phyloP scores from a whole-genome alignment of 164 flowering plant genomes.

The Malania oleifera region DNA sequence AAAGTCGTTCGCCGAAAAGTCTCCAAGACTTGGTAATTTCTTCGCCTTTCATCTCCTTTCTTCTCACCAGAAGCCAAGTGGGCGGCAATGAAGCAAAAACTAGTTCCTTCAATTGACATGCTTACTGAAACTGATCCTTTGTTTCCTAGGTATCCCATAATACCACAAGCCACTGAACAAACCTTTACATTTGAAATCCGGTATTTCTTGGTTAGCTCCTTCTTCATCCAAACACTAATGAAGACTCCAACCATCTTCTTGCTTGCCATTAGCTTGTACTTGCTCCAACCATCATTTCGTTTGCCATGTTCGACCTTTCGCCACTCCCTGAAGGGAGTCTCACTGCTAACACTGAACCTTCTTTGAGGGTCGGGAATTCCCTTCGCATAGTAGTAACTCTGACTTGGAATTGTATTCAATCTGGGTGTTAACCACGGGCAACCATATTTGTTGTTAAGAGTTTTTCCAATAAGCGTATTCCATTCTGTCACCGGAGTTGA shows the following conservation, averaged over 20 bases:
- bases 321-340: slow-evolving; percentile 14
- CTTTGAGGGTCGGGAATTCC: slow-evolving; percentile 7
- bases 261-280: slow-evolving; percentile 61
- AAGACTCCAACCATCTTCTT: slow-evolving; percentile 83
- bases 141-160: slow-evolving; percentile 83
- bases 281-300: slow-evolving; percentile 10
- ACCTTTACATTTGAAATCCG: slow-evolving; percentile 48
- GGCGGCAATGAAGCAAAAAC: slow-evolving; percentile 68
- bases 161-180: slow-evolving; percentile 68
- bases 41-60: slow-evolving; percentile 55
- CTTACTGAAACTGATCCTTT: slow-evolving; percentile 72
- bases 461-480: slow-evolving; percentile 63
- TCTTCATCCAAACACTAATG: slow-evolving; percentile 66
- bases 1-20: slow-evolving; percentile 64
- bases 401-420: slow-evolving; percentile 29
- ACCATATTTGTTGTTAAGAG: slow-evolving; percentile 50
- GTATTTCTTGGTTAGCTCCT: slow-evolving; percentile 38
- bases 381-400: slow-evolving; percentile 20
- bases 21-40: slow-evolving; percentile 67
- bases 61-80: slow-evolving; percentile 85
- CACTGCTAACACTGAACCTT: slow-evolving; percentile 7
- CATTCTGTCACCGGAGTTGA: slow-evolving; percentile 51
- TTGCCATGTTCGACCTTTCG: slow-evolving; percentile 4
- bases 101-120: slow-evolving; percentile 66
- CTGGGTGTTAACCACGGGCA: slow-evolving; percentile 53